Evolutionary conservation across 164 flowering plant genomes (phyloP).

Genomic region (Malania oleifera): DNA sequence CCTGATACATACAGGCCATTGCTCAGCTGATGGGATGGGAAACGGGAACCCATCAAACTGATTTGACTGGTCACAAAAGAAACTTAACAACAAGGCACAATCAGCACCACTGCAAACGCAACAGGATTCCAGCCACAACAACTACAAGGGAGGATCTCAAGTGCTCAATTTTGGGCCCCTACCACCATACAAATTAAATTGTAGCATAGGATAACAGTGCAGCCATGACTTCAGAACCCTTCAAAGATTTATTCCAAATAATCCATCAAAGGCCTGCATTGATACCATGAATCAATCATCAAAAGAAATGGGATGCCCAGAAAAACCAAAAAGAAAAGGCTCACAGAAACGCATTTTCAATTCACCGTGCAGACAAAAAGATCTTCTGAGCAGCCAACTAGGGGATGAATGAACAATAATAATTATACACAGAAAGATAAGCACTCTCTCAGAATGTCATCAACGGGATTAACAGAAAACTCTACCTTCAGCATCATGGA

Average conservation of each 20-base stretch:
- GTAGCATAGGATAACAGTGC: neutral
- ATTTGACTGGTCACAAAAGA: conserved; percentile 1
- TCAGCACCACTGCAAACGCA: neutral
- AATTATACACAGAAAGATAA: neutral
- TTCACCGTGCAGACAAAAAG: neutral
- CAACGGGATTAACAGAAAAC: neutral
- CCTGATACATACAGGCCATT: conserved; percentile 93
- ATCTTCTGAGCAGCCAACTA: neutral
- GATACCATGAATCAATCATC: too few species aligned
- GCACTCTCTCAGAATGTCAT: neutral
- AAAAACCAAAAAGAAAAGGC: neutral
- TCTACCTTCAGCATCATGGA: neutral
- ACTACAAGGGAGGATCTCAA: neutral
- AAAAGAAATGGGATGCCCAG: too few species aligned
- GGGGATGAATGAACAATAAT: neutral
- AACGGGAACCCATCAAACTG: conserved; percentile 81
- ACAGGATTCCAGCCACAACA: conserved; percentile 6
- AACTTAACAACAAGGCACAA: neutral
- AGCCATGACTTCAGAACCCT: conserved; percentile 14
- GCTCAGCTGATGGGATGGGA: conserved; percentile 91
- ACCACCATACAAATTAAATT: neutral
- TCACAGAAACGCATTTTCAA: neutral
- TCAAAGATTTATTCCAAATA: conserved; percentile 1
- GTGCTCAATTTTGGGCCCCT: conserved; percentile 1
- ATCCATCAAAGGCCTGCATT: too few species aligned